Base-by-base conservation (phyloP, 108 stramenopile species). In the Schizochytrium sp. region DNA sequence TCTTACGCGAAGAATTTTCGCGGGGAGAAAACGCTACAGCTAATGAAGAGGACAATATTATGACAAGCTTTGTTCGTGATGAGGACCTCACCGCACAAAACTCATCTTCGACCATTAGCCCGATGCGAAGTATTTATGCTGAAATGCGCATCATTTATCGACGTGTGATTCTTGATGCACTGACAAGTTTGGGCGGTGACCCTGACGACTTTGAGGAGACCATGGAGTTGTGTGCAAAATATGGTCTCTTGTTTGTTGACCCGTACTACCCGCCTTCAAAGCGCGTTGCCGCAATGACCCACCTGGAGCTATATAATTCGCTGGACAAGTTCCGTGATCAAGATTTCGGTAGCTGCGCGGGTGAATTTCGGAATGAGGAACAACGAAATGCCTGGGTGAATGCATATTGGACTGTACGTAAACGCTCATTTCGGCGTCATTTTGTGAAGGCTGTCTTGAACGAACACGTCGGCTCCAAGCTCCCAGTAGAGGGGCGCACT, bases 201-300 rank as follows among this genome's bases (percentile, higher is more conserved):
- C 53, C 53, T 0, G 76, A 83, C 28, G 76, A 83, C 15, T 83
- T 83, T 28, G 53, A 38, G 1, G 76, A 83, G 47, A 49, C 76
- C 12, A 83, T 83, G 76, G 76, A 83, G n/a, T n/a, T 83, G 1
- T 49, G 50, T 40, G 76, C 76, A 8, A 17, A 40, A n/a, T 83
- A 83, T 53, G 50, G 76, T 7, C 76, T 83, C 17, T 55, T 83
- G 76, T 55, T 55, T 28, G 76, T 55, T 8, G 76, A 83, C 76
- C 76, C 76, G 53, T 83, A 83, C 53, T 83, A 55, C 76, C 76
- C 76, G 13, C 76, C 76, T 5, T 55, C 50, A 47, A 83, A 83
- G 28, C 47, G 76, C 17, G 76, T 83, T 7, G 76, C 76, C 5
- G 76, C 76, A 0, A 83, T 83, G 47, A 83, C 76, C 45, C 76